Evolutionary conservation across 345 rosid genomes (phyloP).

Genomic region (Populus pruinosa): DNA sequence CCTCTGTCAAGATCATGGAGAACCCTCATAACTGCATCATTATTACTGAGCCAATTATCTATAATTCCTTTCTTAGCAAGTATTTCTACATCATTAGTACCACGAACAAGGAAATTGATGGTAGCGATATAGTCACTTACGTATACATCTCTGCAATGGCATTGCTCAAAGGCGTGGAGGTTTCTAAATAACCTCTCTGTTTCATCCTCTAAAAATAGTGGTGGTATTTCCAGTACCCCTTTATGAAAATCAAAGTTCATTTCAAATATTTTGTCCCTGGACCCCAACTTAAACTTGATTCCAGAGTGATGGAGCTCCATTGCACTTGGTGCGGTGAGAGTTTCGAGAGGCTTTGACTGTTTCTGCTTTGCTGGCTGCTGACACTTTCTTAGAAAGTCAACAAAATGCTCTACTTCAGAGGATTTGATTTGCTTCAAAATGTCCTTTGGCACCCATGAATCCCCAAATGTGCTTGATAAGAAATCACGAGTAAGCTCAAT

Average conservation of each 20-base stretch:
- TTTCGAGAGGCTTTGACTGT: neutral
- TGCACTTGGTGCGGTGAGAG: neutral
- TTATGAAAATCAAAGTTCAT: conserved; percentile 5
- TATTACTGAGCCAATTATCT: neutral
- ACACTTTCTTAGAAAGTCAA: conserved; percentile 11
- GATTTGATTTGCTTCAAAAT: neutral
- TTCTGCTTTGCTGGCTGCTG: neutral
- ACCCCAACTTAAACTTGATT: neutral
- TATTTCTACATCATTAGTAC: conserved; percentile 4
- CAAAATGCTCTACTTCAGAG: neutral
- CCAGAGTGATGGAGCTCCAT: conserved; percentile 12
- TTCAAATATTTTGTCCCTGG: neutral
- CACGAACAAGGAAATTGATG: neutral
- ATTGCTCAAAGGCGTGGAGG: conserved; percentile 20
- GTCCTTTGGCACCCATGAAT: neutral
- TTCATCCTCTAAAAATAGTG: neutral
- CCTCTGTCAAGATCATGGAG: neutral
- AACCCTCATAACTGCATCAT: neutral
- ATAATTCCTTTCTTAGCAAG: conserved; percentile 3
- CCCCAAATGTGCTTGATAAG: neutral
- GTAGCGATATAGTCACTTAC: neutral
- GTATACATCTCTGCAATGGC: neutral
- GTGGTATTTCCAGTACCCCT: conserved; percentile 20
- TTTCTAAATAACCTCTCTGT: neutral
- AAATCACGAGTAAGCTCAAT: neutral